These are phyloP conservation scores for Pseudocercospora vitis DNA, from an alignment of 2,329 filamentous ascomycete genomes.

Conservation along the genomic window DNA sequence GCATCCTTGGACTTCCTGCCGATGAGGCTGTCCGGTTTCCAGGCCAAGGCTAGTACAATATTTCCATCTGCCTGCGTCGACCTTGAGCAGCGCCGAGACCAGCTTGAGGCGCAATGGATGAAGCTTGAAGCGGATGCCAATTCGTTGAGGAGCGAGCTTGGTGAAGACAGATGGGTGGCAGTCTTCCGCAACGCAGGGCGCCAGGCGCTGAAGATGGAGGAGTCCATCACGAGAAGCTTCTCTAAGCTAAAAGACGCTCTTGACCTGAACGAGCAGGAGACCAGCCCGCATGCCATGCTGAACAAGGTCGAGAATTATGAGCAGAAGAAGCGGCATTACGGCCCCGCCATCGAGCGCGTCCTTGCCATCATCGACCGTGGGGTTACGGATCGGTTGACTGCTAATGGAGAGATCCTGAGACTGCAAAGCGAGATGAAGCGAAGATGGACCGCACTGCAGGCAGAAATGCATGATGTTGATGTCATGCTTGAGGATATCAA, in stretches of 20 bases:
- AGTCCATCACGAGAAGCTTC: slow-evolving; percentile 87
- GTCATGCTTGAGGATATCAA: slow-evolving; percentile 69
- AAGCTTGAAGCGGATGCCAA: slow-evolving; percentile 89
- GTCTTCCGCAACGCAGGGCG: slow-evolving; percentile 91
- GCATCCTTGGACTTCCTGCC: slow-evolving; percentile 94
- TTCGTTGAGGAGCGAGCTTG: slow-evolving; percentile 81
- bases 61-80: slow-evolving; percentile 93
- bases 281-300: slow-evolving; percentile 65
- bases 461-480: slow-evolving; percentile 76
- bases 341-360: slow-evolving; percentile 87
- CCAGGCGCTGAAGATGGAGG: slow-evolving; percentile 94
- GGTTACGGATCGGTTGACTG: slow-evolving; percentile 90
- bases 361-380: slow-evolving; percentile 91
- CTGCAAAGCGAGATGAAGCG: slow-evolving; percentile 81
- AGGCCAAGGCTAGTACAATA: slow-evolving; percentile 69
- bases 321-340: slow-evolving; percentile 91
- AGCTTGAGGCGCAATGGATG: slow-evolving; percentile 81
- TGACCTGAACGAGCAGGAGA: slow-evolving; percentile 71
- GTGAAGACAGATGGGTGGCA: slow-evolving; percentile 92
- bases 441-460: slow-evolving; percentile 75
- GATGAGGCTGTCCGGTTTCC: slow-evolving; percentile 88
- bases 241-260: slow-evolving; percentile 77
- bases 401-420: slow-evolving; percentile 91
- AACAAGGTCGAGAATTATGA: slow-evolving; percentile 94
- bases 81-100: slow-evolving; percentile 70